Conservation (phyloP, 169 alveolate genomes). For the Plasmodium berghei region DNA sequence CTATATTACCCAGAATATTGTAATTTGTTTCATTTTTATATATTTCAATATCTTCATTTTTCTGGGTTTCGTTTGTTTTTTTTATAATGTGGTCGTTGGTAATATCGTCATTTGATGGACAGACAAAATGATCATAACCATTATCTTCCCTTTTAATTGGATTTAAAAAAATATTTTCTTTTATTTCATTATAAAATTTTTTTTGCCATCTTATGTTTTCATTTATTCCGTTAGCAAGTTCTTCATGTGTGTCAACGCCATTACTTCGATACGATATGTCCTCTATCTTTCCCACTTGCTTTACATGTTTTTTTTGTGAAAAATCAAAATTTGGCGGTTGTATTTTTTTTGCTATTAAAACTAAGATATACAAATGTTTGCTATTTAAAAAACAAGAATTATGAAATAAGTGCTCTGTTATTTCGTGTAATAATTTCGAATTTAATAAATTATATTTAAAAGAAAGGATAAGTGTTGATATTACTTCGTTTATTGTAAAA, state of each 20-base stretch:
- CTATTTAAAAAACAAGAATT: slow-evolving; percentile 63
- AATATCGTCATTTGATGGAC: background rate
- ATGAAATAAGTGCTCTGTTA: slow-evolving; percentile 30
- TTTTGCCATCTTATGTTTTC: slow-evolving; percentile 50
- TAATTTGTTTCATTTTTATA: background rate
- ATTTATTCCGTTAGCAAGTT: slow-evolving; percentile 8
- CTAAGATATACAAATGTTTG: slow-evolving; percentile 41
- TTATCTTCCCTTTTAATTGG: background rate
- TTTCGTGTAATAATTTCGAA: slow-evolving; percentile 6
- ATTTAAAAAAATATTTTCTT: slow-evolving; percentile 8
- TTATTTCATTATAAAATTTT: slow-evolving; percentile 20
- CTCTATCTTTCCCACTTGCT: background rate
- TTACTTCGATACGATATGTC: background rate
- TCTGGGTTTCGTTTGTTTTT: background rate
- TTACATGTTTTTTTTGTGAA: background rate
- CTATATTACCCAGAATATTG: background rate
- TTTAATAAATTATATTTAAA: slow-evolving; percentile 51
- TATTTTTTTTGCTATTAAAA: slow-evolving; percentile 17
- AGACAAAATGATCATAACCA: background rate
- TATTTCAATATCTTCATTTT: background rate
- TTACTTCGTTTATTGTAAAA: slow-evolving; percentile 51
- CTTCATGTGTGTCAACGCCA: background rate
- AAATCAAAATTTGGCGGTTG: background rate
- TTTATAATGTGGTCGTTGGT: background rate
- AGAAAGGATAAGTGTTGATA: slow-evolving; percentile 45